phyloP scores from a whole-genome alignment of 2,329 filamentous ascomycete genomes.

The Sporothrix humicola region DNA sequence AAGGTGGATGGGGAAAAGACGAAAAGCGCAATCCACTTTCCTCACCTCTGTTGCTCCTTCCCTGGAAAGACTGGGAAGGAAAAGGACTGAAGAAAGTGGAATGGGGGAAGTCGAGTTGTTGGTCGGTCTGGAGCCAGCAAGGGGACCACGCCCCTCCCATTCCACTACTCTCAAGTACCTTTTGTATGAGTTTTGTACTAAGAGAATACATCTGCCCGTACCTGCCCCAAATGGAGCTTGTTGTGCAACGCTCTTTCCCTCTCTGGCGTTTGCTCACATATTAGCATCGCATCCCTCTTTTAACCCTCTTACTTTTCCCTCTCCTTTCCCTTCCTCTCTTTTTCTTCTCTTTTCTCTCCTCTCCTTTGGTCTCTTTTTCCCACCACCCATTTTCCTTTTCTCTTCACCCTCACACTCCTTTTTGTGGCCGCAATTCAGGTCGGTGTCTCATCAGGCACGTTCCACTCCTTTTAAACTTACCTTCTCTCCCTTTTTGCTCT shows the following conservation, averaged over 20 bases:
- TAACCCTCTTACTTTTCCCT: constrained; percentile 10
- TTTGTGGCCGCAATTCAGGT: constrained; percentile 31
- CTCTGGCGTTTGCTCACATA: constrained; percentile 24
- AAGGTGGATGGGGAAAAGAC: neutral
- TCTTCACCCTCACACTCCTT: constrained; percentile 36
- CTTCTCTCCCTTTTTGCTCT: constrained; percentile 18
- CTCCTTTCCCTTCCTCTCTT: neutral
- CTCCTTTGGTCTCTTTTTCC: constrained; percentile 10
- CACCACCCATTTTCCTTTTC: constrained; percentile 13
- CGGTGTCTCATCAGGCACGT: constrained; percentile 36
- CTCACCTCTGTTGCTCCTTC: constrained; percentile 21
- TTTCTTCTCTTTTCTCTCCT: neutral
- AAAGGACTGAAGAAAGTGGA: neutral
- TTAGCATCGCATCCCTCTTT: constrained; percentile 22
- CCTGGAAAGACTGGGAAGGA: neutral
- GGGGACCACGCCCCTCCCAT: constrained; percentile 22
- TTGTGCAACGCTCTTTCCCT: constrained; percentile 20
- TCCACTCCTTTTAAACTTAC: constrained; percentile 33
- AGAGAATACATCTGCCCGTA: neutral
- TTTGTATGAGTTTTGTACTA: constrained; percentile 3
- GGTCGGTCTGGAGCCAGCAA: constrained; percentile 9
- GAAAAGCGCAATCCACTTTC: constrained; percentile 9
- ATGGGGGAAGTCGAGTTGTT: neutral
- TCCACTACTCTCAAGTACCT: constrained; percentile 19
- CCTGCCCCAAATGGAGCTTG: constrained; percentile 24